Evolutionary conservation across 495 filamentous ascomycete species (phyloP).

Genomic region (Penicillium daleae): DNA sequence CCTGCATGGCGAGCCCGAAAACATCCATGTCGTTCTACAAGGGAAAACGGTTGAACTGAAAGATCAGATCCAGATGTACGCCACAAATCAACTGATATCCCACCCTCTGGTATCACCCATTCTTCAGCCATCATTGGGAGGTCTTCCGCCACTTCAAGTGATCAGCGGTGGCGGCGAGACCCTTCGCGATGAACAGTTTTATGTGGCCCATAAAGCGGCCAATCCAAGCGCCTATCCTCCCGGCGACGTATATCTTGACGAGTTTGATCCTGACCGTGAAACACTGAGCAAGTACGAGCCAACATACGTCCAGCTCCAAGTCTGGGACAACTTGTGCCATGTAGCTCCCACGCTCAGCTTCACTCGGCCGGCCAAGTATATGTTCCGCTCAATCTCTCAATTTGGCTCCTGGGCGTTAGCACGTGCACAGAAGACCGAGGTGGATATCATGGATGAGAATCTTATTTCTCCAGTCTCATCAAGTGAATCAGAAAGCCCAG

Average conservation of each 20-base stretch:
- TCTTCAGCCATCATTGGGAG: slow-evolving; percentile 83
- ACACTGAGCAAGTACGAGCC: slow-evolving; percentile 67
- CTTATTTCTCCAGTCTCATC: slow-evolving; percentile 73
- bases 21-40: slow-evolving; percentile 62
- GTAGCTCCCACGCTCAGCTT: slow-evolving; percentile 89
- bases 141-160: slow-evolving; percentile 83
- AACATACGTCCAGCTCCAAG: slow-evolving; percentile 92
- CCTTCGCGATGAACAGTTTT: slow-evolving; percentile 91
- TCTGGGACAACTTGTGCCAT: slow-evolving; percentile 94
- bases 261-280: slow-evolving; percentile 60
- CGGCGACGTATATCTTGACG: slow-evolving; percentile 63
- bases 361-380: slow-evolving; percentile 90
- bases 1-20: slow-evolving; percentile 43
- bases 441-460: slow-evolving; percentile 82
- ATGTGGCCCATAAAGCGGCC: slow-evolving; percentile 91
- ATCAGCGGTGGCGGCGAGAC: slow-evolving; percentile 86
- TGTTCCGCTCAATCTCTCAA: slow-evolving; percentile 88
- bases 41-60: slow-evolving; percentile 76
- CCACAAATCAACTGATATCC: slow-evolving; percentile 80
- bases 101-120: slow-evolving; percentile 91
- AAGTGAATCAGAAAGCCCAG: slow-evolving; percentile 48
- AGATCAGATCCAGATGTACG: slow-evolving; percentile 95
- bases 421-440: slow-evolving; percentile 73
- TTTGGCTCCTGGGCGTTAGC: slow-evolving; percentile 91
- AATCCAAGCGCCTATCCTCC: slow-evolving; percentile 76